Base-by-base conservation (phyloP, 2,329 filamentous ascomycete genomes). In the Ophiosphaerella narmari region DNA sequence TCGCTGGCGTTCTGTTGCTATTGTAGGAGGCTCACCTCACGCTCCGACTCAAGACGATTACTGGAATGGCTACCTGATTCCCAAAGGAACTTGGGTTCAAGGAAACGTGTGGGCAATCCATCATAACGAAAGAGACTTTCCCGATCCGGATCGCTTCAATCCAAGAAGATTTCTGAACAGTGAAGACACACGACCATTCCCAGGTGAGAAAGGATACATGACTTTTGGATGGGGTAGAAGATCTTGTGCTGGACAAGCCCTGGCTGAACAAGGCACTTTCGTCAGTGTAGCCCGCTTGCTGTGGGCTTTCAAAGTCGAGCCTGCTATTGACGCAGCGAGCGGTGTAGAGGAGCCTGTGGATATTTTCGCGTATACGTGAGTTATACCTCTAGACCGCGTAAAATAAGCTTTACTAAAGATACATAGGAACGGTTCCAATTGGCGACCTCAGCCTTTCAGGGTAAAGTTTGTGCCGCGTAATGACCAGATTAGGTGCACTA, bases 181-280 rank as follows among this genome's bases (percentile, higher is more conserved):
- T 14, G 62, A 41, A 59, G 71, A 61, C 57, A 43, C 54, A 42
- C 54, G 54, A 60, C 57, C 26, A 55, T 77, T 53, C 38, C 65
- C 68, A 0, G 63, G 67, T 0, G 73, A 80, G 55, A 74, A 79
- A 8, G 81, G 83, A 40, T 76, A 79, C 6, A 83, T 81, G 61
- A 75, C 74, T 0, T 85, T 82, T 50, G 82, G 82, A 9, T 78
- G 77, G 5, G 82, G 82, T 0, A 73, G 82, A 5, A 75, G 83
- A 18, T 75, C 83, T 35, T 86, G 83, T 63, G 81, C 78, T 5
- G 83, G 82, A 0, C 80, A 82, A 26, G 78, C 82, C 40, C 70
- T 85, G 12, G 83, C 83, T 1, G 82, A 86, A 66, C 80, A 84
- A 57, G 81, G 82, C 4, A 80, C 80, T 0, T 85, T 80, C 74